These are phyloP conservation scores for Thyridium curvatum DNA, from an alignment of 2,329 filamentous ascomycete species.

Conservation along the genomic window DNA sequence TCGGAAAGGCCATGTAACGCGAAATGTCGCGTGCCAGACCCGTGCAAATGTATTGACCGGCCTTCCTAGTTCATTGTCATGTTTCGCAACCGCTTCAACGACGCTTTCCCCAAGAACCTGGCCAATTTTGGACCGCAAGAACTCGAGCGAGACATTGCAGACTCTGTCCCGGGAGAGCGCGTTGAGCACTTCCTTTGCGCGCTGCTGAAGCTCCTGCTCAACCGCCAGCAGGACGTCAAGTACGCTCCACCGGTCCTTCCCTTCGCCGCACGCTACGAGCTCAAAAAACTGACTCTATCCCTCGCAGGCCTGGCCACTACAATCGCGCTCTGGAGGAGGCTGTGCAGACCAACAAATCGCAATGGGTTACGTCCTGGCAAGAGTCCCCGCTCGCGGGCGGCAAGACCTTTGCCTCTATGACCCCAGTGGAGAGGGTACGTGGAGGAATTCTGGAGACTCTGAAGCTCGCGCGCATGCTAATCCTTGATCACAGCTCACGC, in stretches of 20 bases:
- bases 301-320: constrained; percentile 76
- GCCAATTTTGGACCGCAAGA: constrained; percentile 92
- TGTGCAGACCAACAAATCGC: constrained; percentile 72
- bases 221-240: constrained; percentile 99
- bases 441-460: neutral
- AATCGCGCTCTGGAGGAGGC: constrained; percentile 91
- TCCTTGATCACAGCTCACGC: constrained; percentile 55
- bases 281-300: neutral
- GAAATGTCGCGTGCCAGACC: constrained; percentile 40
- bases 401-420: constrained; percentile 76
- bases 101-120: constrained; percentile 81
- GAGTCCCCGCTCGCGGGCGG: constrained; percentile 78
- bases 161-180: constrained; percentile 72
- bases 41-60: constrained; percentile 21
- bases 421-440: constrained; percentile 71
- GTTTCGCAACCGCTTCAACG: constrained; percentile 90
- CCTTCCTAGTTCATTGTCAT: constrained; percentile 83
- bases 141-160: constrained; percentile 78
- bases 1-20: constrained; percentile 36
- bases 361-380: constrained; percentile 85
- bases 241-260: constrained; percentile 45
- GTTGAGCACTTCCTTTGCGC: constrained; percentile 87
- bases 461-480: constrained; percentile 5
- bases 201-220: constrained; percentile 78
- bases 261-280: constrained; percentile 3